Evolutionary conservation across 768 basidiomycete species (phyloP), one percentile per base, ranked within the genome.

Genomic region (Gyrodon lividus): DNA sequence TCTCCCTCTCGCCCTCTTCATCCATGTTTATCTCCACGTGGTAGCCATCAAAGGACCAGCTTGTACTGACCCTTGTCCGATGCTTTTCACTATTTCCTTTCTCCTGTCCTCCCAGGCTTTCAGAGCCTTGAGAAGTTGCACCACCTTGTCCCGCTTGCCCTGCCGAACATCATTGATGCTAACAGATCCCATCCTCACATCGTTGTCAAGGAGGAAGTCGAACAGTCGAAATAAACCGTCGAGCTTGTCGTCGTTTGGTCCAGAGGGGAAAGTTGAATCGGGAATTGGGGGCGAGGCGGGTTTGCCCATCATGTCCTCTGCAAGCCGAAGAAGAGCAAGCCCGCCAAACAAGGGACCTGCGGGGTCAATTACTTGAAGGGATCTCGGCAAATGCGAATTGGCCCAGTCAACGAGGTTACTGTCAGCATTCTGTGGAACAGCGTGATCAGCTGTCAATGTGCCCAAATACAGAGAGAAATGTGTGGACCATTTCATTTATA

Each of bases 141-240:
- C 59, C 54, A 96, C 81, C 74, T 91, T 94, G 40, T 88, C 86
- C 43, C 83, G 75, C 65, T 87, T 90, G 26, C 89, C 91, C 54
- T 83, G 81, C 45, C 91, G 77, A 30, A 98, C 78, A 69, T 98
- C 96, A 64, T 96, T 96, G 71, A 97, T 95, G 60, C 89, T 93
- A 28, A 98, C 87, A 54, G 84, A 82, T 8, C 89, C 94, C 76
- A 96, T 90, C 71, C 88, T 87, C 51, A 95, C 84, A 43, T 93
- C 93, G 54, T 92, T 91, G 60, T 95, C 92, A 42, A 98, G 78
- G 49, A 97, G 70, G 70, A 92, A 94, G 70, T 98, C 95, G 70
- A 97, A 96, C 49, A 96, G 72, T 50, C 81, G 77, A 74, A 96
- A 94, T 24, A 96, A 74, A 14, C 93, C 92, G 23, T 92, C 90